Percentiles rank a stretch among this genome's conserved stretches.
These are phyloP conservation scores for Pneumocystis carinii DNA, from an alignment of 1,139 yeast genomes.

Conservation along the genomic window DNA sequence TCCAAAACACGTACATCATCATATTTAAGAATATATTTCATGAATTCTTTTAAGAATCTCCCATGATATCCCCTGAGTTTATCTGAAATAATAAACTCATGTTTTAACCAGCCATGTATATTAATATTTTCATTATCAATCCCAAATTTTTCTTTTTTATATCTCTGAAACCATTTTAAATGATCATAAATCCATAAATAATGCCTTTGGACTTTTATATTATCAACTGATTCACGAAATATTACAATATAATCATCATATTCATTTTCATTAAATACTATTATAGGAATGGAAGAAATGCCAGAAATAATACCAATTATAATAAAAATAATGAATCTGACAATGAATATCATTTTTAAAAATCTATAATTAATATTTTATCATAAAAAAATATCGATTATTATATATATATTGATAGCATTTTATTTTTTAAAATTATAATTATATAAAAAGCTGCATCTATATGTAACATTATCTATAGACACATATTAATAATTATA, in stretches of 20 bases:
- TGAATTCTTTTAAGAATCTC: slow-evolving; percentile 35
- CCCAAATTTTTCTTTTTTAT: slow-evolving; percentile 30
- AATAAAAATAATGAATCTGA: too few relatives aligned
- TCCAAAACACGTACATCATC: slow-evolving; percentile 67
- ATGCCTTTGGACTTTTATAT: slow-evolving; percentile 20
- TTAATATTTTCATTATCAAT: slow-evolving; percentile 23
- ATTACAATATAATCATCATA: neutral
- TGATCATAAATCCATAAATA: slow-evolving; percentile 46
- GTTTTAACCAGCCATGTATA: slow-evolving; percentile 40
- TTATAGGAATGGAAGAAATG: neutral
- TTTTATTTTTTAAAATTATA: too few relatives aligned
- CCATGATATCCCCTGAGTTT: slow-evolving; percentile 27
- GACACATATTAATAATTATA: too few relatives aligned
- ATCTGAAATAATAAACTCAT: slow-evolving; percentile 45
- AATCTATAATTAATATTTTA: too few relatives aligned
- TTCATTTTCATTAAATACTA: neutral
- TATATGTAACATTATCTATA: too few relatives aligned
- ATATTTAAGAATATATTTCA: slow-evolving; percentile 53
- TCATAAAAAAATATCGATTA: too few relatives aligned
- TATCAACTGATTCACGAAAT: neutral
- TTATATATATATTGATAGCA: too few relatives aligned
- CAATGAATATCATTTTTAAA: too few relatives aligned
- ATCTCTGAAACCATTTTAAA: slow-evolving; percentile 23
- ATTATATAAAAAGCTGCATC: too few relatives aligned
- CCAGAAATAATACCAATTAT: too few relatives aligned